Base-by-base conservation (phyloP, 2,329 filamentous ascomycete species). In the Myrmaecium sp. region DNA sequence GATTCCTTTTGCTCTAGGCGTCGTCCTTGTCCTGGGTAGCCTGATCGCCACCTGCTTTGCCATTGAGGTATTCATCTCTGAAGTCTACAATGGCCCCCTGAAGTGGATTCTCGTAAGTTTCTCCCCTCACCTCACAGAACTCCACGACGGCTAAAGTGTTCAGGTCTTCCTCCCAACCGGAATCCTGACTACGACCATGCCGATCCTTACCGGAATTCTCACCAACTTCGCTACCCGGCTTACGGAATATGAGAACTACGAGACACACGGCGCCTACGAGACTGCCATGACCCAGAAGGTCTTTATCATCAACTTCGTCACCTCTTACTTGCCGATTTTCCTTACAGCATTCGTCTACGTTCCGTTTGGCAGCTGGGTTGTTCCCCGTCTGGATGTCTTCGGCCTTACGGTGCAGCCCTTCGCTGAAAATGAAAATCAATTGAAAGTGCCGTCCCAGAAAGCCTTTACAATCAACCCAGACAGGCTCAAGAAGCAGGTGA, bases 231-330 rank as follows among this genome's bases (percentile, higher is more conserved):
- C 86, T 4, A 74, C 75, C 10, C 66, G 59, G 17, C 58, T 98
- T 21, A 94, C 78, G 0, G 63, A 82, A 9, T 72, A 73, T 37
- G 89, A 98, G 45, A 98, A 98, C 45, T 93, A 95, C 48, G 78
- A 84, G 40, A 95, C 82, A 0, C 67, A 78, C 31, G 81, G 84
- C 37, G 74, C 74, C 9, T 78, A 93, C 42, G 72, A 92, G 33
- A 70, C 78, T 12, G 78, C 84, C 2, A 68, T 93, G 45, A 81
- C 89, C 0, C 74, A 80, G 31, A 98, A 98, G 59, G 77, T 92
- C 17, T 95, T 98, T 43, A 73, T 95, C 9, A 69, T 95, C 43
- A 92, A 94, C 58, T 93, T 94, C 54, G 86, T 95, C 53, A 92
- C 83, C 5, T 92, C 84, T 0, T 95, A 94, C 48, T 71, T 92